Conservation (phyloP, 2,329 filamentous ascomycete species). For the Epichloe bromicola region DNA sequence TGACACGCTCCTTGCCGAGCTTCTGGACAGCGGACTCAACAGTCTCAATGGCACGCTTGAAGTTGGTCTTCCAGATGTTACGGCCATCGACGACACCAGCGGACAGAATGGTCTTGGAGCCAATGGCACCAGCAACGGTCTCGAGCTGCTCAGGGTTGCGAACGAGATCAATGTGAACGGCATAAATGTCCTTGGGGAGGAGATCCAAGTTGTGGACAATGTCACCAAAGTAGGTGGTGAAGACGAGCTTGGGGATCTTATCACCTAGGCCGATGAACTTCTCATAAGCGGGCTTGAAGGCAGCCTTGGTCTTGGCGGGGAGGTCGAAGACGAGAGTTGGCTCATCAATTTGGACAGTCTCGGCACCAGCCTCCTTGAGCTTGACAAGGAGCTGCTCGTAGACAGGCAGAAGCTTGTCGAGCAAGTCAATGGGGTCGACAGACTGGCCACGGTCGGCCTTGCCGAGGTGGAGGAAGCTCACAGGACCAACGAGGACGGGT, state of each 20-base stretch:
- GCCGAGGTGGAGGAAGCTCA: slow-evolving; percentile 93
- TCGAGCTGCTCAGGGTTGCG: slow-evolving; percentile 97
- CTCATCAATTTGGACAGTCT: slow-evolving; percentile 97
- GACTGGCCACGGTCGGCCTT: slow-evolving; percentile 95
- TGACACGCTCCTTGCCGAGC: slow-evolving; percentile 93
- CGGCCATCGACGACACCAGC: slow-evolving; percentile 95
- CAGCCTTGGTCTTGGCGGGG: slow-evolving; percentile 76
- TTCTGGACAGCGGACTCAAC: slow-evolving; percentile 85
- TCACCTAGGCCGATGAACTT: slow-evolving; percentile 64
- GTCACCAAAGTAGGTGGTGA: slow-evolving; percentile 98
- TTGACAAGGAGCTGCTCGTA: slow-evolving; percentile 86
- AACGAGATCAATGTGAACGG: slow-evolving; percentile 89
- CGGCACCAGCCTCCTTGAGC: slow-evolving; percentile 92
- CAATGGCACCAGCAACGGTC: slow-evolving; percentile 68
- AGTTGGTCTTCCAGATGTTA: slow-evolving; percentile 99
- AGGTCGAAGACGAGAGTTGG: slow-evolving; percentile 93
- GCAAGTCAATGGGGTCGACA: slow-evolving; percentile 84
- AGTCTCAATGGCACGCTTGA: slow-evolving; percentile 84
- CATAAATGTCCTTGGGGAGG: slow-evolving; percentile 67
- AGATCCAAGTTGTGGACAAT: slow-evolving; percentile 98
- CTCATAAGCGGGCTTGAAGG: slow-evolving; percentile 97
- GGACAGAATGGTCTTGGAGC: slow-evolving; percentile 80
- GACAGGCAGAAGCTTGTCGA: slow-evolving; percentile 85
- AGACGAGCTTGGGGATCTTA: slow-evolving; percentile 74
- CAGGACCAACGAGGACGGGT: slow-evolving; percentile 87